Conservation (phyloP, 768 basidiomycete species). For the Boletus rubroflammeus region DNA sequence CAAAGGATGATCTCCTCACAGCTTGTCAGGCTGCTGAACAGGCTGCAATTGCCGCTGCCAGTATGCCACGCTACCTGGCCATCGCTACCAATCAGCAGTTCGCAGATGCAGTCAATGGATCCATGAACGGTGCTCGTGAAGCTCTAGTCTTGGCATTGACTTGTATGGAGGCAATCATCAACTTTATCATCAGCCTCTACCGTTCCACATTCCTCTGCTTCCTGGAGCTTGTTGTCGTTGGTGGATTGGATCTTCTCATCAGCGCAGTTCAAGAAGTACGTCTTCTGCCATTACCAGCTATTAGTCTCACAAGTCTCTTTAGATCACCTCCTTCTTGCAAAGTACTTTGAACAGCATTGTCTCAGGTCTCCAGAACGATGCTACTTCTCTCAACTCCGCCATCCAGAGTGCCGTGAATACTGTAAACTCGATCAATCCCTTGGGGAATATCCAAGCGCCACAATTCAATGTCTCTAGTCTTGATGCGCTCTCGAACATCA, state of each 20-base stretch:
- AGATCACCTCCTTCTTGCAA: slow-evolving; percentile 74
- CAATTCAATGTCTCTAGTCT: slow-evolving; percentile 75
- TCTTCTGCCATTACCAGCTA: slow-evolving; percentile 1
- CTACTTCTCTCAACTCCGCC: slow-evolving; percentile 62
- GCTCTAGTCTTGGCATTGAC: slow-evolving; percentile 74
- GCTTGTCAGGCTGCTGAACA: slow-evolving; percentile 84
- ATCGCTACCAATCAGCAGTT: slow-evolving; percentile 79
- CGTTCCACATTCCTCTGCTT: slow-evolving; percentile 94
- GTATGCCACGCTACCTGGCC: slow-evolving; percentile 87
- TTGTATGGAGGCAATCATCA: slow-evolving; percentile 82
- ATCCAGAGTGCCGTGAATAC: slow-evolving; percentile 60
- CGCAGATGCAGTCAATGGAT: slow-evolving; percentile 72
- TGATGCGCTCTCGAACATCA: slow-evolving; percentile 68
- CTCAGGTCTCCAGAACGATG: slow-evolving; percentile 70
- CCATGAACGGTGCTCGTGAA: slow-evolving; percentile 71
- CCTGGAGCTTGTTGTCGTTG: slow-evolving; percentile 82
- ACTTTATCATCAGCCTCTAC: slow-evolving; percentile 89
- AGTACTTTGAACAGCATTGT: slow-evolving; percentile 56
- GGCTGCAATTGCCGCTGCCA: slow-evolving; percentile 78
- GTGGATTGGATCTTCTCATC: slow-evolving; percentile 76
- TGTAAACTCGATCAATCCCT: slow-evolving; percentile 76
- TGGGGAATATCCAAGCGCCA: slow-evolving; percentile 64
- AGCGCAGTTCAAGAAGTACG: slow-evolving; percentile 79
- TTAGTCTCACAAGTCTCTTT: slow-evolving; percentile 8
- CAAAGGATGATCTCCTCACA: slow-evolving; percentile 72